Base-by-base conservation (phyloP, 78 protist genomes). In the Pelomyxa schiedti region DNA sequence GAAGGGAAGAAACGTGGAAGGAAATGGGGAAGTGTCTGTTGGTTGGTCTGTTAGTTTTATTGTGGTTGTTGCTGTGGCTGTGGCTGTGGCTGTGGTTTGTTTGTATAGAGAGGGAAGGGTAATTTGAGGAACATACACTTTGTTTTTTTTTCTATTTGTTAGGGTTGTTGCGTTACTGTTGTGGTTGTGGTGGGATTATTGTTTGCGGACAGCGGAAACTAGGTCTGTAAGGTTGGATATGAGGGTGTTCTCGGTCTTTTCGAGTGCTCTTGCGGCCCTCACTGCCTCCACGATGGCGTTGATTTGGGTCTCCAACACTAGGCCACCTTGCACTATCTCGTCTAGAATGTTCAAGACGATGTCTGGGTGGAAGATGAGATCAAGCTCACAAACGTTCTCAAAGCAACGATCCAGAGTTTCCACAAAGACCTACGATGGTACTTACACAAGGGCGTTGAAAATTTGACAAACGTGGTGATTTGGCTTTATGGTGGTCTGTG, bases 331-430 rank as follows among this genome's bases (percentile, higher is more conserved):
- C 30, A 96, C 84, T 36, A 96, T 84, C 75, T 96, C 99, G 75
- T 94, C 95, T 38, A 93, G 83, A 32, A 94, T 89, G 30, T 4
- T 1, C 22, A 42, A 1, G 1, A 93, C 97, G 88, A 82, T 87
- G 72, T 96, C 99, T 69, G 79, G 74, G 72, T 91, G 90, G 88
- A 94, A 93, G 67, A 96, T 91, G 35, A 96, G 64, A 77, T 96
- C 96, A 29, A 93, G 90, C 75, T 96, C 99, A 70, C 99, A 92
- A 40, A 96, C 97, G 67, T 93, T 94, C 85, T 94, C 96, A 76
- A 93, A 94, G 78, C 86, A 66, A 39, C 80, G 75, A 86, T 96
- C 99, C 30, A 96, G 79, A 2, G 95, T 67, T 75, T 96, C 99
- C 47, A 96, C 99, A 71, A 96, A 96, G n/a, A 93, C 91, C 75